These are phyloP conservation scores for Colletotrichum sp. DNA, from an alignment of 2,329 filamentous ascomycete genomes.

Conservation along the genomic window DNA sequence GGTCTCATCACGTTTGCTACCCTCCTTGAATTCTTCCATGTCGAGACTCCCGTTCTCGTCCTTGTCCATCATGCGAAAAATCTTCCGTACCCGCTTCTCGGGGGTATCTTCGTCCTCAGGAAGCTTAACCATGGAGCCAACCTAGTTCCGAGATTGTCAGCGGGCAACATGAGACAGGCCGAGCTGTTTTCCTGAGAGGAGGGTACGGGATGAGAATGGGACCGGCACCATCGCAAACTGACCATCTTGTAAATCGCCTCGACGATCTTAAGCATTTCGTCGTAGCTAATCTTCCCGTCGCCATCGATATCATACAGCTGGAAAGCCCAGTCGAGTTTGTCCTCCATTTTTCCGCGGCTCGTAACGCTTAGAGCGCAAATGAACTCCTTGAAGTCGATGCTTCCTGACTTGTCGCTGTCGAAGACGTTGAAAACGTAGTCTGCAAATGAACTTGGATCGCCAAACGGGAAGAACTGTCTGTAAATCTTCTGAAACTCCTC, in stretches of 20 bases:
- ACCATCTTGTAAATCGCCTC: constrained; percentile 99
- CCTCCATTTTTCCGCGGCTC: constrained; percentile 97
- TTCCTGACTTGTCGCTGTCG: constrained; percentile 95
- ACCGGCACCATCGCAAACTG: constrained; percentile 24
- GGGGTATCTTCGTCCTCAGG: constrained; percentile 99
- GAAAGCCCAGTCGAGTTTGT: constrained; percentile 99
- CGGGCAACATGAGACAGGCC: neutral
- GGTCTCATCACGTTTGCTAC: constrained; percentile 97
- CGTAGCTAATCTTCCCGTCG: constrained; percentile 98
- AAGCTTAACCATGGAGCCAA: constrained; percentile 98
- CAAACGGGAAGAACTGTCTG: constrained; percentile 98
- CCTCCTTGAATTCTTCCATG: constrained; percentile 98
- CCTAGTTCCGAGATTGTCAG: constrained; percentile 54
- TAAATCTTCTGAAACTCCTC: constrained; percentile 99
- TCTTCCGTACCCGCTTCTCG: constrained; percentile 97
- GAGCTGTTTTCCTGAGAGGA: neutral
- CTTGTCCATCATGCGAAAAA: constrained; percentile 99
- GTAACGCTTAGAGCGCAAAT: constrained; percentile 98
- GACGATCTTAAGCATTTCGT: constrained; percentile 98
- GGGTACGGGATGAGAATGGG: neutral
- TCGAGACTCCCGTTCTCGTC: constrained; percentile 97
- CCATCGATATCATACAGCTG: constrained; percentile 99
- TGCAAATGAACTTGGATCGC: constrained; percentile 95
- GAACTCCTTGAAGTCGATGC: constrained; percentile 99
- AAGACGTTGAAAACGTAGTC: constrained; percentile 99